Conservation (phyloP, 306 rosid species). For the Cicer arietinum region DNA sequence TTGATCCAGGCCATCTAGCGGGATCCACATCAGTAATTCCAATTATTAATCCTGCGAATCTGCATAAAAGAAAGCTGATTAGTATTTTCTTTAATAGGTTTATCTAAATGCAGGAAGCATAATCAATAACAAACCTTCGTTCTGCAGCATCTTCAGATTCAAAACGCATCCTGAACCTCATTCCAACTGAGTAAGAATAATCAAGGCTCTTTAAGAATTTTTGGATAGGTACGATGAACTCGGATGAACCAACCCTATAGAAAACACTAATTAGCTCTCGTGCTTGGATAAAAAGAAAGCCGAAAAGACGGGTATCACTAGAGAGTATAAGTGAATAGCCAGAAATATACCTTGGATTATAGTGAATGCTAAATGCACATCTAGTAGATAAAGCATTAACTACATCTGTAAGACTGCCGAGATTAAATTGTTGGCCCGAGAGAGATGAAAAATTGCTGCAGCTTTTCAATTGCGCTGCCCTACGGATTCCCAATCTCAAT, state of each 20-base stretch:
- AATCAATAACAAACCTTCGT: constrained; percentile 61
- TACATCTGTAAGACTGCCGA: constrained; percentile 58
- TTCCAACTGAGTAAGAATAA: constrained; percentile 74
- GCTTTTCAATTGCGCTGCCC: constrained; percentile 76
- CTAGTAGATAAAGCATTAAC: constrained; percentile 63
- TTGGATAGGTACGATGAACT: constrained; percentile 70
- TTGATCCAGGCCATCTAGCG: constrained; percentile 85
- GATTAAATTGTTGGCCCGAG: constrained; percentile 61
- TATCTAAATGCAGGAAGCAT: constrained; percentile 29
- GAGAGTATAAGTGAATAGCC: constrained; percentile 5
- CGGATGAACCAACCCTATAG: constrained; percentile 74
- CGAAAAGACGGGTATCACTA: background rate
- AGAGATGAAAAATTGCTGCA: constrained; percentile 48
- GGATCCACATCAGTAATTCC: constrained; percentile 78
- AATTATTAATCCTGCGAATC: constrained; percentile 74
- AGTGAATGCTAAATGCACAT: constrained; percentile 65
- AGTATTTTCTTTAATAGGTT: constrained; percentile 10
- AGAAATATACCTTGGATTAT: constrained; percentile 77
- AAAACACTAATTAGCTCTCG: constrained; percentile 26
- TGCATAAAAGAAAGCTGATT: constrained; percentile 44
- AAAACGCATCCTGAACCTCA: constrained; percentile 83
- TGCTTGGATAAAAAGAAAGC: background rate
- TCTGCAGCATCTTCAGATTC: constrained; percentile 86
- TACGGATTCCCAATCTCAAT: constrained; percentile 80
- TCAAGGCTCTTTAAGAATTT: constrained; percentile 74